These are phyloP conservation scores for Tillandsia leiboldiana DNA, from an alignment of 176 grass and related monocot genomes.

Conservation along the genomic window DNA sequence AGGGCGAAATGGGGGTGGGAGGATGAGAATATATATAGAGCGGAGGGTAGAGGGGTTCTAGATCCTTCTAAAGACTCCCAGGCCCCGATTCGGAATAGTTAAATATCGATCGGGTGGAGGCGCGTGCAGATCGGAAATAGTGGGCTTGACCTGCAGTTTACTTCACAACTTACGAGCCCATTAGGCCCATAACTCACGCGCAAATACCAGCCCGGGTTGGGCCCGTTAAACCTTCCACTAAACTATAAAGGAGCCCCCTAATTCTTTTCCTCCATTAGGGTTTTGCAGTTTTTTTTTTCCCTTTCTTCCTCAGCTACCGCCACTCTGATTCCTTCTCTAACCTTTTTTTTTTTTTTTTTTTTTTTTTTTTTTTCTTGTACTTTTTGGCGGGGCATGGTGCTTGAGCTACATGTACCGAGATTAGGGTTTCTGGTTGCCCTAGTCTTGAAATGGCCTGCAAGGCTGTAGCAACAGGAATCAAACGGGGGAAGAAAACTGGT, in stretches of 20 bases:
- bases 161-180: too few relatives aligned
- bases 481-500: conserved; percentile 29
- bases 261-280: too few relatives aligned
- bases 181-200: too few relatives aligned
- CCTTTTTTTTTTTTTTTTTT: not conserved
- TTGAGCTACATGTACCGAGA: conserved; percentile 31
- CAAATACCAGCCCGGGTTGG: too few relatives aligned
- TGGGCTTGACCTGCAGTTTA: too few relatives aligned
- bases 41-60: conserved; percentile 21
- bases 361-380: not conserved
- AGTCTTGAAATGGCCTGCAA: conserved; percentile 25
- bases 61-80: conserved; percentile 42
- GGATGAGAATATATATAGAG: conserved; percentile 23
- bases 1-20: not conserved
- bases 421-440: conserved; percentile 6
- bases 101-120: too few relatives aligned
- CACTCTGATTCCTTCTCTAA: not conserved
- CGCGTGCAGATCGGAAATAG: too few relatives aligned
- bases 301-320: too few relatives aligned
- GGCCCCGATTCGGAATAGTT: too few relatives aligned
- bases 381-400: not conserved
- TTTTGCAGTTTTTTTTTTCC: too few relatives aligned
- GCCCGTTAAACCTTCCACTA: too few relatives aligned
- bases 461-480: conserved; percentile 29
- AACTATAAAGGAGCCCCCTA: too few relatives aligned